Conservation (phyloP, 2,329 filamentous ascomycete genomes). For the Verticillium nonalfalfae region DNA sequence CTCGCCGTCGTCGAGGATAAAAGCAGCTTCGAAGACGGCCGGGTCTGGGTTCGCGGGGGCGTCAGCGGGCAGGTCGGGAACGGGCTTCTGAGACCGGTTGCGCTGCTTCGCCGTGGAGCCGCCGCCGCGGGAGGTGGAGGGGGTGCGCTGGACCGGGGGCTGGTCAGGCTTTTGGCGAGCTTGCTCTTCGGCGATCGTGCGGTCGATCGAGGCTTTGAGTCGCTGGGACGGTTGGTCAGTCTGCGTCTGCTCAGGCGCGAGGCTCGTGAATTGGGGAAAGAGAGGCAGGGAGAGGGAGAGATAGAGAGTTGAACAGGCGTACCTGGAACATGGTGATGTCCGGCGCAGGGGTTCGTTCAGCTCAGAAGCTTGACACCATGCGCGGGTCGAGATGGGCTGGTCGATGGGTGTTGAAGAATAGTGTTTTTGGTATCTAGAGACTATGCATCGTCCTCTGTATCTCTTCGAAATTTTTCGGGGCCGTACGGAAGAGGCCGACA, state of each 20-base stretch:
- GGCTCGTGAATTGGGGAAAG: not conserved
- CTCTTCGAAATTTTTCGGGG: not conserved
- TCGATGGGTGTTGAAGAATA: not conserved
- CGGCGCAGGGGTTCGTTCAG: constrained; percentile 3
- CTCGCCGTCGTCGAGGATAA: constrained; percentile 81
- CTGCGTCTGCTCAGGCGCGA: not conserved
- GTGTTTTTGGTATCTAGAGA: not conserved
- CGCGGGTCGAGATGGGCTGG: not conserved
- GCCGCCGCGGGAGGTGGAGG: not conserved
- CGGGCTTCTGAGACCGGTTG: constrained; percentile 20
- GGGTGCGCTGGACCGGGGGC: not conserved
- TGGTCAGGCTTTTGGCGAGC: constrained; percentile 60
- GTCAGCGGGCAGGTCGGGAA: constrained; percentile 35
- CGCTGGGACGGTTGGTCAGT: constrained; percentile 41
- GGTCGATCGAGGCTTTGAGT: constrained; percentile 79
- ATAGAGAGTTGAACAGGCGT: not conserved
- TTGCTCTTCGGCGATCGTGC: constrained; percentile 86
- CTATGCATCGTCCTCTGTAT: not conserved
- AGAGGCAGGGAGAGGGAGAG: not conserved
- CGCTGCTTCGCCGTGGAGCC: constrained; percentile 4
- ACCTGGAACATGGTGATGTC: constrained; percentile 19
- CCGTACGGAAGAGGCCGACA: not conserved
- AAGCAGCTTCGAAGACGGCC: constrained; percentile 79
- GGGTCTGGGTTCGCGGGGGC: constrained; percentile 63
- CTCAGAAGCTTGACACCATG: not conserved